Evolutionary conservation across 257 asterid species (phyloP), one percentile per base, ranked within the genome.

Genomic region (Marsdenia floribunda): DNA sequence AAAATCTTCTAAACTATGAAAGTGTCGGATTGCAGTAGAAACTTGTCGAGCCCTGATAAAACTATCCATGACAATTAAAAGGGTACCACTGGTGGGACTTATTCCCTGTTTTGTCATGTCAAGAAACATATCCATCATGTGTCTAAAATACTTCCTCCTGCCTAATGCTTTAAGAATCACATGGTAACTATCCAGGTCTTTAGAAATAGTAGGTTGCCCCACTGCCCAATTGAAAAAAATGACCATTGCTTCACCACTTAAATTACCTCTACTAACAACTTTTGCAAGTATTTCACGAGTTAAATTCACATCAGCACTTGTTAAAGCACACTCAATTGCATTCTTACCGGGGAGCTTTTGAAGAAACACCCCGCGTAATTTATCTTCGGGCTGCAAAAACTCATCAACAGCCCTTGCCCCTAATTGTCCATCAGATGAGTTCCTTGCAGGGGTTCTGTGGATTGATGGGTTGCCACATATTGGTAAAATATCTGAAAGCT

Each of bases 311-410:
- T 66, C 88, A 75, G 85, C 88, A 40, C 76, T 73, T 37, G 76
- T 73, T 49, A 92, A 71, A 19, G 95, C 96, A 14, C 80, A 74
- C 33, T 72, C 80, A 71, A 80, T 76, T 33, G 90, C 90, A 38
- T 77, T 4, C 78, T 69, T 85, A 7, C 96, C 85, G 8, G 76
- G 37, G 47, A 90, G 75, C 68, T 89, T 90, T 79, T 87, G 97
- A 69, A 94, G 80, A 78, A 94, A 94, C 75, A 94, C 82, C 18
- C 97, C 99, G 3, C 95, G 88, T 54, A 92, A 82, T 75, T 89
- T 94, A 53, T 94, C 97, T 76, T 89, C 97, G 1, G 96, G 93
- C 10, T 85, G 78, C 77, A 93, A 81, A 75, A 87, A 88, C 16
- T 73, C 91, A 75, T 93, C 97, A n/a, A 74, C 83, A 0, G 77